phyloP scores from a whole-genome alignment of 2,329 filamentous ascomycete genomes.

The Aureobasidium namibiae region DNA sequence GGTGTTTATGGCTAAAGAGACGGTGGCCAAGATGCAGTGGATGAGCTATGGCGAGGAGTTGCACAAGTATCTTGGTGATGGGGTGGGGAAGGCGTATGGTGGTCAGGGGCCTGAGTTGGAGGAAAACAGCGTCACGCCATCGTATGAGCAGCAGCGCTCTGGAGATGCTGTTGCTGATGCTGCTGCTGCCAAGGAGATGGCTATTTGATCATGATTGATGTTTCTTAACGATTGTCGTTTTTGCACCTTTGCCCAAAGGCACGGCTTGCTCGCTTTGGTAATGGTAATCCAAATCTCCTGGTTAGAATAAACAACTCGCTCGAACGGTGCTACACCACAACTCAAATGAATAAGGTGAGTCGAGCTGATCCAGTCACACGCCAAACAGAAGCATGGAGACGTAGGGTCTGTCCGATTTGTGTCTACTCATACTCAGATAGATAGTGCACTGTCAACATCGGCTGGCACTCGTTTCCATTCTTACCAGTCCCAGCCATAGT shows the following conservation, averaged over 20 bases:
- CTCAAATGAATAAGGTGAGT: background rate
- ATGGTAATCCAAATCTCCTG: background rate
- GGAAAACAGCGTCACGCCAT: slow-evolving; percentile 34
- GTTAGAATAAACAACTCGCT: background rate
- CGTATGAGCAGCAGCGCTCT: slow-evolving; percentile 21
- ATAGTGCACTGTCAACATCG: background rate
- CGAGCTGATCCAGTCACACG: background rate
- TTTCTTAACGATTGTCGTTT: background rate
- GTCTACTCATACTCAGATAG: background rate
- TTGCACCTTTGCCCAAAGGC: background rate
- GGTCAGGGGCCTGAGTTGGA: slow-evolving; percentile 55
- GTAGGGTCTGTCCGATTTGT: background rate
- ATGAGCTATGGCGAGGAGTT: slow-evolving; percentile 56
- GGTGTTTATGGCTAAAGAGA: slow-evolving; percentile 39
- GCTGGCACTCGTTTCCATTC: background rate
- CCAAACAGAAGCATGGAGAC: background rate
- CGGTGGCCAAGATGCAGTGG: slow-evolving; percentile 41
- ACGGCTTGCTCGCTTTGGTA: background rate
- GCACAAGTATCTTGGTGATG: slow-evolving; percentile 54
- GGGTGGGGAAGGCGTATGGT: slow-evolving; percentile 70
- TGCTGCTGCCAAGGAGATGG: background rate
- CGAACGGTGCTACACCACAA: background rate
- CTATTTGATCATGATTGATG: background rate
- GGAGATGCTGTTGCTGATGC: background rate
- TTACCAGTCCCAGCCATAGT: background rate